phyloP scores from a whole-genome alignment of 768 basidiomycete species.

The Collybiopsis luxurians region DNA sequence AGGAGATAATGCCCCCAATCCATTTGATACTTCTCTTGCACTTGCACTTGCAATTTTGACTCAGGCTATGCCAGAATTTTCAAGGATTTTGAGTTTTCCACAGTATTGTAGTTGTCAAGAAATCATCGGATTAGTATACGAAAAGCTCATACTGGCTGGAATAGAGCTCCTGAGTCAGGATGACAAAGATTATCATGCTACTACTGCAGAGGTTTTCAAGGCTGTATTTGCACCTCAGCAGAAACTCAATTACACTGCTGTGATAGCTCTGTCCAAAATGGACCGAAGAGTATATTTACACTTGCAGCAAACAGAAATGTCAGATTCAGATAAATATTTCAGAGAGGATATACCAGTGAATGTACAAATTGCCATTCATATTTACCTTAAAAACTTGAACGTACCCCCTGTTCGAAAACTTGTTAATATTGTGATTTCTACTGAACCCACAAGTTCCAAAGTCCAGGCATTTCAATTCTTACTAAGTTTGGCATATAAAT shows the following conservation, averaged over 20 bases:
- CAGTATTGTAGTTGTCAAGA: slow-evolving; percentile 9
- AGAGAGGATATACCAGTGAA: slow-evolving; percentile 2
- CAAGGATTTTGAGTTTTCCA: slow-evolving; percentile 10
- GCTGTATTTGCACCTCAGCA: neutral
- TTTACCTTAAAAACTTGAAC: neutral
- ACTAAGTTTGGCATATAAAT: neutral
- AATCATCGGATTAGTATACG: slow-evolving; percentile 1
- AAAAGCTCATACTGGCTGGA: neutral
- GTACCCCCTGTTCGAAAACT: neutral
- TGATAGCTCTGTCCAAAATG: neutral
- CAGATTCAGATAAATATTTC: slow-evolving; percentile 7
- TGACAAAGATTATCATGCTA: neutral
- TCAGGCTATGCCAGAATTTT: neutral
- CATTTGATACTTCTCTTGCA: neutral
- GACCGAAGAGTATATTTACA: neutral
- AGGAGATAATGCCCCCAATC: neutral
- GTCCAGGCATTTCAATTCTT: neutral
- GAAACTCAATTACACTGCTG: neutral
- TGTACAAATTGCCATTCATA: slow-evolving; percentile 2
- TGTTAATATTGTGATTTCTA: neutral
- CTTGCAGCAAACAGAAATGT: neutral
- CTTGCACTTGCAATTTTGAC: neutral
- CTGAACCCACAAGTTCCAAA: neutral
- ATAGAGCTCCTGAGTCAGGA: neutral
- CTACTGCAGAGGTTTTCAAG: neutral